These are phyloP conservation scores for Rhynchosporium graminicola DNA, from an alignment of 2,329 filamentous ascomycete species.

Conservation along the genomic window DNA sequence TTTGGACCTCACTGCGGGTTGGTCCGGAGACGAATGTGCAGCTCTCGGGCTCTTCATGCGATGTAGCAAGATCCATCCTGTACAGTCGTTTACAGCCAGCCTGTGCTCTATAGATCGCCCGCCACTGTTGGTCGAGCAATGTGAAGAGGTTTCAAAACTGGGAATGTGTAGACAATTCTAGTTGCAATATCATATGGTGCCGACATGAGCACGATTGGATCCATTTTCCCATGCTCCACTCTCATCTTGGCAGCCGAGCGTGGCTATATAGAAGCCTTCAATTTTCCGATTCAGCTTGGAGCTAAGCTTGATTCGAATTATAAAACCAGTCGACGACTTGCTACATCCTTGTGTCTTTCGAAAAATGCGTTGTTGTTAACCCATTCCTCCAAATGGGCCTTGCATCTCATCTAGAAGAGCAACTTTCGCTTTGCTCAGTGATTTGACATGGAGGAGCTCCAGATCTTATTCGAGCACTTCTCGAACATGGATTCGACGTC, in stretches of 20 bases:
- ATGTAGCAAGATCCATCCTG: constrained; percentile 1
- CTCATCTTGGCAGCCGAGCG: constrained; percentile 1
- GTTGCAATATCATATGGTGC: constrained; percentile 9
- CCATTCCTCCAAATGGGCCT: neutral
- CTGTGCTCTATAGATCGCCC: neutral
- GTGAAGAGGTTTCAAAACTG: neutral
- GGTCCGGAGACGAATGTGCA: neutral
- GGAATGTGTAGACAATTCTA: neutral
- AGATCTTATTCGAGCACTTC: neutral
- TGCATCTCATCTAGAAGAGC: neutral
- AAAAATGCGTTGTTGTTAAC: neutral
- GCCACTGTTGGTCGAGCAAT: neutral
- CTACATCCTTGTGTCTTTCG: neutral
- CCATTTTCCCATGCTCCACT: neutral
- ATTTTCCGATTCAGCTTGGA: neutral
- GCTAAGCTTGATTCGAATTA: neutral
- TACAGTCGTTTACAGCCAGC: neutral
- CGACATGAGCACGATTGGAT: neutral
- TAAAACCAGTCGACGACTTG: neutral
- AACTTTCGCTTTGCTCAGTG: neutral
- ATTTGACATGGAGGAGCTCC: neutral
- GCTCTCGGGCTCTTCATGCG: neutral
- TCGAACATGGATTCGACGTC: constrained; percentile 4
- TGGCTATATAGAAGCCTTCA: constrained; percentile 1
- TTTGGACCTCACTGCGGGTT: neutral